These are phyloP conservation scores for Teunomyces pallodes DNA, from an alignment of 805 yeast species.

Conservation along the genomic window DNA sequence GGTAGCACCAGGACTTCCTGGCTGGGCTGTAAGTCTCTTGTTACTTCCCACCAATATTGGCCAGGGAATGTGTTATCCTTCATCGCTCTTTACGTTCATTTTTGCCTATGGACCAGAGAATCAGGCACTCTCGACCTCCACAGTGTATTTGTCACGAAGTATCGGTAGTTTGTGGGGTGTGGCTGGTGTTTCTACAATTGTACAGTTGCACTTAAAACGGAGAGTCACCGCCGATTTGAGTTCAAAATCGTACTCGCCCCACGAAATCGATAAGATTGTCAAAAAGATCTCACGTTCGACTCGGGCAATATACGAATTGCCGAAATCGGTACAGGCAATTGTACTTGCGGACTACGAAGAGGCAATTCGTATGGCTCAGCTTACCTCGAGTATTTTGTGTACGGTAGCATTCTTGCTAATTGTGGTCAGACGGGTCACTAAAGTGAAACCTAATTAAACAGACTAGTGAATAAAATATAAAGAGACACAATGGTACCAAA, in stretches of 20 bases:
- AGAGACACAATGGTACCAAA: no score
- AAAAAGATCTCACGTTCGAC: conserved; percentile 18
- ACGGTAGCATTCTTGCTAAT: neutral
- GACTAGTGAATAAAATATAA: no score
- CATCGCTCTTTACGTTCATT: conserved; percentile 34
- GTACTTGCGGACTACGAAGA: conserved; percentile 22
- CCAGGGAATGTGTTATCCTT: conserved; percentile 38
- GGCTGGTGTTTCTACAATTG: conserved; percentile 16
- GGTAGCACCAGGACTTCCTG: conserved; percentile 13
- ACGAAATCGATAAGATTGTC: conserved; percentile 18
- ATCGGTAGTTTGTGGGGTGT: conserved; percentile 44
- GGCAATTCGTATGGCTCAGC: conserved; percentile 25
- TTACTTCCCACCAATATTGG: conserved; percentile 38
- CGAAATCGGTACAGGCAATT: conserved; percentile 14
- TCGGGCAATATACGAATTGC: conserved; percentile 15
- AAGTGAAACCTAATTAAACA: neutral
- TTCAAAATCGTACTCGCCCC: conserved; percentile 8
- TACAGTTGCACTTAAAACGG: conserved; percentile 14
- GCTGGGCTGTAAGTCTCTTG: conserved; percentile 21
- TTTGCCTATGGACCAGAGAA: conserved; percentile 27
- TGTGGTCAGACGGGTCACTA: neutral
- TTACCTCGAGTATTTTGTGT: conserved; percentile 13
- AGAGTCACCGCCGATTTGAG: conserved; percentile 13
- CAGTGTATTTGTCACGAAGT: conserved; percentile 36
- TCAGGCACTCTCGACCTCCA: conserved; percentile 41